Base-by-base conservation (phyloP, 768 basidiomycete species). In the Mycena filopes region DNA sequence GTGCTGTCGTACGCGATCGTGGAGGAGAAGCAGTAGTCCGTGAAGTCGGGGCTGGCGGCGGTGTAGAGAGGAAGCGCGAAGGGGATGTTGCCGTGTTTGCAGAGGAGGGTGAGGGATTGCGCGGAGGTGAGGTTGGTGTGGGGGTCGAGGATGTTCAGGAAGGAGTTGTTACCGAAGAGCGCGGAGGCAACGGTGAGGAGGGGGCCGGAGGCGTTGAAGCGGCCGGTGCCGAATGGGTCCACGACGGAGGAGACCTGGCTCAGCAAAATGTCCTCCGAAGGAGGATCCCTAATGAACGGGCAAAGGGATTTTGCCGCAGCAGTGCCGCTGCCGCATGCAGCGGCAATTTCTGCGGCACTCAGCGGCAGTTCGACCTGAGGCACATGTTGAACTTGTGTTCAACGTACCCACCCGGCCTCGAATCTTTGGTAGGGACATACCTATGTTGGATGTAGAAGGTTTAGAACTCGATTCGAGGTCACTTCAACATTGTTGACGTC, bases 141-240 rank as follows among this genome's bases (percentile, higher is more conserved):
- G 10, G 51, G 51, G 16, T 40, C 51, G 15, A 13, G 10, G 28
- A 54, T 54, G 51, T 54, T 54, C 12, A 54, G 36, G 51, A 54
- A 54, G 36, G 51, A 54, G 38, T 40, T 38, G 51, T 54, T 54
- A 21, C 51, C 51, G 51, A 54, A 54, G 3, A 54, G 51, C 23
- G 38, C 51, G 10, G 51, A 54, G 33, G 51, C 51, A 20, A 36
- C 36, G 38, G 51, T 54, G 16, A 54, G 38, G 21, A 54, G 40
- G 23, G 51, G 51, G 38, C 4, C 51, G 20, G 51, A 54, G 51
- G 16, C 40, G 21, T 54, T 54, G 33, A 54, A 54, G 38, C 36
- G 10, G 16, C 2, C 15, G 16, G 33, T 54, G 51, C n/a, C 33
- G 36, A 54, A 54, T 23, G 51, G 51, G 51, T 54, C 51, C 25